Evolutionary conservation across 2,329 filamentous ascomycete genomes (phyloP).

Genomic region (Cladosporium sp.): DNA sequence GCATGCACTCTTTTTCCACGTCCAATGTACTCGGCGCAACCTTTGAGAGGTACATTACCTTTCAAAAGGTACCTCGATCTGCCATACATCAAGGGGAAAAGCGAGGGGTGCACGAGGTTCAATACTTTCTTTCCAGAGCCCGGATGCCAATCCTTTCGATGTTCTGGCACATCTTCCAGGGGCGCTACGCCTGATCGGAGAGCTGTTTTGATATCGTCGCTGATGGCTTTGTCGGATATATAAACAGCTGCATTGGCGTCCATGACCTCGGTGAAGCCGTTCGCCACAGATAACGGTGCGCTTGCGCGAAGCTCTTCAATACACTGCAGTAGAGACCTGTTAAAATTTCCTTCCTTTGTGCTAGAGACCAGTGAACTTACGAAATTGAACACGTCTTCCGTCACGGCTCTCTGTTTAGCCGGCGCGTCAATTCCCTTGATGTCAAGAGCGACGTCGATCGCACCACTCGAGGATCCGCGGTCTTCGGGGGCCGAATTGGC

Average conservation of each 20-base stretch:
- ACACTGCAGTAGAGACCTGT: neutral
- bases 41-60: conserved; percentile 26
- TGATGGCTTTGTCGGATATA: neutral
- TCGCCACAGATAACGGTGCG: neutral
- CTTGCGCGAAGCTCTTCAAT: neutral
- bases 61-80: conserved; percentile 39
- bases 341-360: neutral
- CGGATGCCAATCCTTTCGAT: conserved; percentile 55
- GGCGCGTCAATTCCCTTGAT: too few species aligned
- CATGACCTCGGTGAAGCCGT: neutral
- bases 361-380: neutral
- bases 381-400: neutral
- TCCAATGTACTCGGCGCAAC: conserved; percentile 30
- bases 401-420: neutral
- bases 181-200: too few species aligned
- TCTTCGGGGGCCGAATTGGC: too few species aligned
- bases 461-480: too few species aligned
- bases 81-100: conserved; percentile 58
- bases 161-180: neutral
- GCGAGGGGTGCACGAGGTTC: conserved; percentile 60
- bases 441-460: too few species aligned
- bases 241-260: neutral
- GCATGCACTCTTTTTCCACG: conserved; percentile 21
- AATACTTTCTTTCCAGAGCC: conserved; percentile 54
- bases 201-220: too few species aligned